phyloP scores from a whole-genome alignment of 73 alveolate species.

The Paramecium primaurelia region DNA sequence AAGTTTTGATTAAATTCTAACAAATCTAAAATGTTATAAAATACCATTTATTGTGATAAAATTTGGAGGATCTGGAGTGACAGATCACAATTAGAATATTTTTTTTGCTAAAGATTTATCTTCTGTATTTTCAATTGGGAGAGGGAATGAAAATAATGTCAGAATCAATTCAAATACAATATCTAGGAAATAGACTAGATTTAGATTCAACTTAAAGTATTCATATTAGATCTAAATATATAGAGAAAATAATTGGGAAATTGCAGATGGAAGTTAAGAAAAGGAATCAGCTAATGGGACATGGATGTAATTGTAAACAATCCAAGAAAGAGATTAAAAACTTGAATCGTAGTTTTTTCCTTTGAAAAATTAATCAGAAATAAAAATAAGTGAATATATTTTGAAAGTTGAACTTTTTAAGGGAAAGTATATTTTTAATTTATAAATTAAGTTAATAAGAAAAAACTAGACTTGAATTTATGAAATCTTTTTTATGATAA shows the following conservation, averaged over 20 bases:
- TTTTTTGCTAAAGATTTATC: background rate
- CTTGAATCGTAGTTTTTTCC: background rate
- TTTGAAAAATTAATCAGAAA: conserved; percentile 29
- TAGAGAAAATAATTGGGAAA: background rate
- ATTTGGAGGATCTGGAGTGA: conserved; percentile 25
- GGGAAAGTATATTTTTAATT: background rate
- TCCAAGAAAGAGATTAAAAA: background rate
- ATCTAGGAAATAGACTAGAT: conserved; percentile 45
- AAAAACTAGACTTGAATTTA: background rate
- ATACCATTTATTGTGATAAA: background rate
- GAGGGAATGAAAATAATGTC: background rate
- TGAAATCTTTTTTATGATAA: background rate
- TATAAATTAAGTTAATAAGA: background rate
- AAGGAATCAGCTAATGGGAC: conserved; percentile 60
- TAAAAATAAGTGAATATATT: conserved; percentile 48
- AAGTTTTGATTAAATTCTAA: background rate
- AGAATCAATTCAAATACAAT: conserved; percentile 52
- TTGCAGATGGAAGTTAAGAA: conserved; percentile 38
- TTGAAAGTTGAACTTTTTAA: conserved; percentile 18
- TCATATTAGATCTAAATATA: background rate
- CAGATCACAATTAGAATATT: background rate
- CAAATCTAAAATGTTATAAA: background rate
- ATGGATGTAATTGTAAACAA: conserved; percentile 26
- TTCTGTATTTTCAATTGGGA: background rate
- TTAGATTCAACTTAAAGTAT: background rate